These are phyloP conservation scores for Monotropa hypopitys DNA, from an alignment of 179 eudicot species.

Conservation along the genomic window DNA sequence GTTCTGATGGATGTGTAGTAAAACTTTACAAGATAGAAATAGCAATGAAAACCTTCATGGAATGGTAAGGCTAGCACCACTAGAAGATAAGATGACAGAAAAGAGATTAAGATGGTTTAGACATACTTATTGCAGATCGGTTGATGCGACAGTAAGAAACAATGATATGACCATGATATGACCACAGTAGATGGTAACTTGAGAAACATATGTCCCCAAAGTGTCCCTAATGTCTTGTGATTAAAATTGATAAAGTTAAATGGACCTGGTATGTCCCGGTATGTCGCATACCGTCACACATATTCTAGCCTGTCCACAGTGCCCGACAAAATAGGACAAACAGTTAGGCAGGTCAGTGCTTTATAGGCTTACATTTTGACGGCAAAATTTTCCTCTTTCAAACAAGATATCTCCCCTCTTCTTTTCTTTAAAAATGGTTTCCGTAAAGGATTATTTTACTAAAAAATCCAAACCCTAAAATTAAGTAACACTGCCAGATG, in stretches of 20 bases:
- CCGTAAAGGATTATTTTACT: neutral
- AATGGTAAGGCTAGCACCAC: too few relatives aligned
- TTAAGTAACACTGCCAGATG: neutral
- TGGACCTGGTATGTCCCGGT: neutral
- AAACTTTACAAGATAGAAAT: too few relatives aligned
- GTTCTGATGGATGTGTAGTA: too few relatives aligned
- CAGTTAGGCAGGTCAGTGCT: neutral
- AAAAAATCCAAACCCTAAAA: neutral
- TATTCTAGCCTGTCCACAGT: neutral
- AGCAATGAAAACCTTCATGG: too few relatives aligned
- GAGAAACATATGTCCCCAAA: neutral
- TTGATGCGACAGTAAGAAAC: too few relatives aligned
- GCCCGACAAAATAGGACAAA: neutral
- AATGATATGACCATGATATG: too few relatives aligned
- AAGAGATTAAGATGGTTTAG: too few relatives aligned
- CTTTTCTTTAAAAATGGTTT: neutral
- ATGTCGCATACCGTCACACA: too few relatives aligned
- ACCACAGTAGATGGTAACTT: too few relatives aligned
- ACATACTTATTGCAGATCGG: too few relatives aligned
- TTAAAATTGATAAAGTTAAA: neutral
- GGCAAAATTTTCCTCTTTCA: neutral
- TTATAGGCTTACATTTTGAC: neutral
- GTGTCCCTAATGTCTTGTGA: neutral
- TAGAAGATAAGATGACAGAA: too few relatives aligned
- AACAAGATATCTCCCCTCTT: neutral